phyloP scores from a whole-genome alignment of 306 rosid species.

The Rosa persica region DNA sequence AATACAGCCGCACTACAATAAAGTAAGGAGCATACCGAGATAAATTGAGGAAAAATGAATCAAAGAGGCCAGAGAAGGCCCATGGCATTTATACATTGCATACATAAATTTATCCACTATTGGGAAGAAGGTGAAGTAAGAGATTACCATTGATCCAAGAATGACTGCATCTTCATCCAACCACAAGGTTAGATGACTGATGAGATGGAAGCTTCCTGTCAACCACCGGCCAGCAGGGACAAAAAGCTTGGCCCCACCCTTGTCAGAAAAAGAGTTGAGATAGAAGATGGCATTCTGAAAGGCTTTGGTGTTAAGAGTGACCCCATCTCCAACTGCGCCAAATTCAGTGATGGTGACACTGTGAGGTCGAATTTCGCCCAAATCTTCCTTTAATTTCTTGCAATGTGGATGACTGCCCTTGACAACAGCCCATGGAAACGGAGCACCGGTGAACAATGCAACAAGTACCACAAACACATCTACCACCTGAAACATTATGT shows the following conservation, averaged over 20 bases:
- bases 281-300: conserved; percentile 84
- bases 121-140: conserved; percentile 17
- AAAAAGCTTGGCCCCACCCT: conserved; percentile 85
- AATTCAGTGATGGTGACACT: conserved; percentile 77
- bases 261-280: conserved; percentile 69
- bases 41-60: background rate
- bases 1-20: background rate
- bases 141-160: conserved; percentile 70
- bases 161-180: conserved; percentile 64
- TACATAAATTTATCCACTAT: background rate
- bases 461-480: conserved; percentile 64
- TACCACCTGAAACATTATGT: conserved; percentile 45
- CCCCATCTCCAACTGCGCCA: conserved; percentile 81
- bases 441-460: conserved; percentile 49
- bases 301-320: conserved; percentile 79
- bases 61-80: background rate
- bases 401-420: conserved; percentile 55
- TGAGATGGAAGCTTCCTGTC: conserved; percentile 88
- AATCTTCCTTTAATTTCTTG: conserved; percentile 33
- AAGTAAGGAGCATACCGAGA: background rate
- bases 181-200: conserved; percentile 79
- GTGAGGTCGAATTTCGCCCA: conserved; percentile 63
- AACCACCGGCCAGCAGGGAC: conserved; percentile 80
- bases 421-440: conserved; percentile 63
- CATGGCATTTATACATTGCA: conserved; percentile 1